Evolutionary conservation across 331 rosid genomes (phyloP).

Genomic region (Erythrophleum ivorense): DNA sequence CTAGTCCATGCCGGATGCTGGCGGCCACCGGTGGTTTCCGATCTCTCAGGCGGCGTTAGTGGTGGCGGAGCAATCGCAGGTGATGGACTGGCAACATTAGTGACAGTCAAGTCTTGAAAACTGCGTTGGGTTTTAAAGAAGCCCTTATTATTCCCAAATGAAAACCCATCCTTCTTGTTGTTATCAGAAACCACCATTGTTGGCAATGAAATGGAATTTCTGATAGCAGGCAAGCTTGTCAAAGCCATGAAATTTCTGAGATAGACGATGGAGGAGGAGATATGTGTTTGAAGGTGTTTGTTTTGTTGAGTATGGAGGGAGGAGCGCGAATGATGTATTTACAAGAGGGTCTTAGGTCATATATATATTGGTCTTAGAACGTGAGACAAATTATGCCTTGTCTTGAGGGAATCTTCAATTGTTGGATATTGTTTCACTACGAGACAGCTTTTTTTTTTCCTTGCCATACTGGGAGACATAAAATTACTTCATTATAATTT

Average conservation of each 20-base stretch:
- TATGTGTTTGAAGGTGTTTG: neutral
- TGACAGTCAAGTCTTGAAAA: constrained; percentile 42
- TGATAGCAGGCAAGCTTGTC: constrained; percentile 28
- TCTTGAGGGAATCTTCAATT: constrained; percentile 57
- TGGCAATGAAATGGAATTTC: constrained; percentile 41
- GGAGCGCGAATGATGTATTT: constrained; percentile 41
- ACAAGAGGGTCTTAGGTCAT: constrained; percentile 29
- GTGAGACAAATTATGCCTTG: constrained; percentile 22
- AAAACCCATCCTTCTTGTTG: constrained; percentile 12
- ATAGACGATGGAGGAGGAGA: neutral
- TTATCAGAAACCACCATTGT: constrained; percentile 37
- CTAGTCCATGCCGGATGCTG: constrained; percentile 95
- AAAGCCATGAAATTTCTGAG: constrained; percentile 50
- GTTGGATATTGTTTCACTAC: constrained; percentile 64
- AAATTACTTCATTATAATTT: too few species aligned
- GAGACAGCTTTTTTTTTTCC: neutral
- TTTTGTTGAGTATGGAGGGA: constrained; percentile 10
- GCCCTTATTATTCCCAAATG: constrained; percentile 30
- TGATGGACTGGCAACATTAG: constrained; percentile 59
- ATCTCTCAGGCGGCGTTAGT: constrained; percentile 9
- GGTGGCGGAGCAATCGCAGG: constrained; percentile 45
- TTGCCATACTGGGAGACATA: neutral
- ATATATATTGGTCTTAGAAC: constrained; percentile 3
- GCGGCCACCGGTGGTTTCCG: constrained; percentile 21
- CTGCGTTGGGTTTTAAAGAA: constrained; percentile 22